A percentile compares a stretch with the other conserved stretches of the same genome.
Evolutionary conservation across 805 yeast genomes (phyloP).

Genomic region (Saccharomycopsis malanga): DNA sequence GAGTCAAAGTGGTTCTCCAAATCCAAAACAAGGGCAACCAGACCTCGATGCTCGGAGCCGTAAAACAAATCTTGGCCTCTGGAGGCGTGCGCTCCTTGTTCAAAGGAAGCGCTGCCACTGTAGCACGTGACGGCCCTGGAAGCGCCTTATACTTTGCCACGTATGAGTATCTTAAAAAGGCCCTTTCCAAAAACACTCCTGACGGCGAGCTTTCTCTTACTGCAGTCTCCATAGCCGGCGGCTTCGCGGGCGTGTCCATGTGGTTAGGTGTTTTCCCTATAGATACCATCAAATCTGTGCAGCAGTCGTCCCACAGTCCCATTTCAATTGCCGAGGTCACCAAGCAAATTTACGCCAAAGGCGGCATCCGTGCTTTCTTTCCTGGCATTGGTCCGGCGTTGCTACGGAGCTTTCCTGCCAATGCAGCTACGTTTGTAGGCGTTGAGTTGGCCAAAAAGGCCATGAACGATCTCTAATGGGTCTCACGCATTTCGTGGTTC

Average conservation of each 20-base stretch:
- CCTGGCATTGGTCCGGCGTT: conserved; percentile 97
- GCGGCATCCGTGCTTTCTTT: conserved; percentile 88
- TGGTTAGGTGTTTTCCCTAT: conserved; percentile 95
- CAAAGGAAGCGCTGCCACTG: conserved; percentile 86
- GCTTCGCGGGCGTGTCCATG: conserved; percentile 94
- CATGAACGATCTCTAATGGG: conserved; percentile 7
- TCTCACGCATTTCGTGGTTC: too few relatives aligned
- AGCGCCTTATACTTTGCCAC: conserved; percentile 93
- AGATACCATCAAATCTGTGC: conserved; percentile 85
- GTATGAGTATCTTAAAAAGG: conserved; percentile 72
- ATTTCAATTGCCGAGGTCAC: conserved; percentile 61
- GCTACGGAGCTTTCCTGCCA: conserved; percentile 93
- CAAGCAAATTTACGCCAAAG: conserved; percentile 56
- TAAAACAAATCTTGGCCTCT: conserved; percentile 58
- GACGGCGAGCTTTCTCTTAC: conserved; percentile 54
- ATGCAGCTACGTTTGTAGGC: conserved; percentile 97
- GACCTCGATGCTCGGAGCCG: conserved; percentile 45
- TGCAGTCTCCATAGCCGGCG: conserved; percentile 87
- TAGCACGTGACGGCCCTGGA: conserved; percentile 97
- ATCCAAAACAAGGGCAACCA: conserved; percentile 42
- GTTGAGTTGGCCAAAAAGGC: conserved; percentile 62
- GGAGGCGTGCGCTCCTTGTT: conserved; percentile 84
- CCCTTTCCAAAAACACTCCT: conserved; percentile 37
- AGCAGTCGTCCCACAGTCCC: conserved; percentile 55
- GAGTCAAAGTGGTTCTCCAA: conserved; percentile 91